Conservation (phyloP, 2,329 filamentous ascomycete species). For the Diplodia seriata region DNA sequence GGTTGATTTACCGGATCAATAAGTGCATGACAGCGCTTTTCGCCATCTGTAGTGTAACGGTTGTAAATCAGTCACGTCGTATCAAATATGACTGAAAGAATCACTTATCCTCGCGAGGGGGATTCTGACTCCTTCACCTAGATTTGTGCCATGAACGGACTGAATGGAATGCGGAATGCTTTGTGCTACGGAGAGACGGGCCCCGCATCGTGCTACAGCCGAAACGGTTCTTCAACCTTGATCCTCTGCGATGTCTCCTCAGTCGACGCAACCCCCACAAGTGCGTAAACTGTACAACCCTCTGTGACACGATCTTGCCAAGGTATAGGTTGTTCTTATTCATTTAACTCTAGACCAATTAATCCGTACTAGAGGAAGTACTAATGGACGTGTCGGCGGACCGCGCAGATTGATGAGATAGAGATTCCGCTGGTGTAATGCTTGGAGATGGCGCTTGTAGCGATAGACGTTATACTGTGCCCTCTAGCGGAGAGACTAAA, state of each 20-base stretch:
- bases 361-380: too few relatives aligned
- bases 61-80: background rate
- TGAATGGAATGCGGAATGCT: background rate
- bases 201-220: background rate
- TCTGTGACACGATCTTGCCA: too few relatives aligned
- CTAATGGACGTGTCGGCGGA: too few relatives aligned
- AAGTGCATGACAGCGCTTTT: too few relatives aligned
- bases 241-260: background rate
- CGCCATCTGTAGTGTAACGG: background rate
- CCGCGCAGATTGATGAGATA: background rate
- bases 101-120: background rate
- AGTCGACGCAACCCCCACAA: too few relatives aligned
- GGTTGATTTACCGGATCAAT: conserved; percentile 32
- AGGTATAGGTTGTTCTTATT: too few relatives aligned
- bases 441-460: background rate
- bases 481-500: background rate
- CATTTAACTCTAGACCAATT: too few relatives aligned
- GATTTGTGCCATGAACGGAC: background rate
- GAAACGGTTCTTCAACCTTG: background rate
- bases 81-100: background rate
- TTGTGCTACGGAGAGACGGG: background rate
- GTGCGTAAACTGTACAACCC: too few relatives aligned
- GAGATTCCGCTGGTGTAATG: background rate
- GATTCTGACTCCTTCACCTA: background rate
- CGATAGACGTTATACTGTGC: background rate